phyloP scores from a whole-genome alignment of 2,329 filamentous ascomycete genomes.

The Colletotrichum scovillei region DNA sequence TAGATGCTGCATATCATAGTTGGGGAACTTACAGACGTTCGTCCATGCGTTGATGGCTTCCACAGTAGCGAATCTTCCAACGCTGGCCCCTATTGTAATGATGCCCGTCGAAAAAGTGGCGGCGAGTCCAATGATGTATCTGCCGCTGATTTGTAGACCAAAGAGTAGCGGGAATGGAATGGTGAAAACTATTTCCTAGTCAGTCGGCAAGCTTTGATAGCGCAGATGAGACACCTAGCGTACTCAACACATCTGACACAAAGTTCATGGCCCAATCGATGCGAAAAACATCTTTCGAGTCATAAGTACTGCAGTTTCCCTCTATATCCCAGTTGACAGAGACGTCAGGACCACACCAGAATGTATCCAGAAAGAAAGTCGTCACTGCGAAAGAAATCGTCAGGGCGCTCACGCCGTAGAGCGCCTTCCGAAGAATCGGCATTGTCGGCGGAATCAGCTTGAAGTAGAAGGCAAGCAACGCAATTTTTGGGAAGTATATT shows the following conservation, averaged over 20 bases:
- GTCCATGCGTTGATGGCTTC: constrained; percentile 37
- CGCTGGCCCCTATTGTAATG: constrained; percentile 38
- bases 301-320: constrained; percentile 40
- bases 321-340: constrained; percentile 42
- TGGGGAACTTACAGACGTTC: constrained; percentile 37
- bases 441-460: constrained; percentile 42
- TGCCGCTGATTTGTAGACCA: constrained; percentile 35
- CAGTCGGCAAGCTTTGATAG: background rate
- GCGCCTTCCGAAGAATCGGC: constrained; percentile 39
- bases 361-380: constrained; percentile 43
- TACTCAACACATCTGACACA: constrained; percentile 39
- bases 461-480: constrained; percentile 43
- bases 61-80: constrained; percentile 39
- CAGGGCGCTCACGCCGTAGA: constrained; percentile 39
- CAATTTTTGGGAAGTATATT: constrained; percentile 44
- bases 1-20: fast-evolving
- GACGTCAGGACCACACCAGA: constrained; percentile 44
- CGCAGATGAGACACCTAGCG: background rate
- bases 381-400: constrained; percentile 40
- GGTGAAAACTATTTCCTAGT: constrained; percentile 33
- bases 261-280: constrained; percentile 46
- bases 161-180: constrained; percentile 39
- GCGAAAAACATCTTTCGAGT: constrained; percentile 41
- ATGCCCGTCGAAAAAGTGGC: constrained; percentile 38
- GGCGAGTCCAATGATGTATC: constrained; percentile 39